These are phyloP conservation scores for Paecilomyces dactylethromorphus DNA, from an alignment of 2,329 filamentous ascomycete species.

Conservation along the genomic window DNA sequence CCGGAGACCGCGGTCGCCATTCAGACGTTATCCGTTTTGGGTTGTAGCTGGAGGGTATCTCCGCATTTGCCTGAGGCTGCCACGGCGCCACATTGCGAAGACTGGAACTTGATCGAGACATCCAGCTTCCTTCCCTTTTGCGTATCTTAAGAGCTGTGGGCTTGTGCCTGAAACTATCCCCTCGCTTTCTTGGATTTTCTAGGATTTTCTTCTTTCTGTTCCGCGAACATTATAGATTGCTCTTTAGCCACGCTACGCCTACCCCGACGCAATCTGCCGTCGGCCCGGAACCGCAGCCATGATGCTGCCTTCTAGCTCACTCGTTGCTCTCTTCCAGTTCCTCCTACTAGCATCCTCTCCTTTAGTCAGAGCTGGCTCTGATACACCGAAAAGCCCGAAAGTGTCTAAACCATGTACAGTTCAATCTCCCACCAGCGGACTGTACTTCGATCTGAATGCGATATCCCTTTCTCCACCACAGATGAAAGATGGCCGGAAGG, in stretches of 20 bases:
- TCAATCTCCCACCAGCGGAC: constrained; percentile 52
- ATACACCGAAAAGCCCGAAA: constrained; percentile 35
- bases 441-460: constrained; percentile 58
- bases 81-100: not conserved
- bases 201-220: not conserved
- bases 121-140: not conserved
- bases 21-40: not conserved
- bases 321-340: constrained; percentile 22
- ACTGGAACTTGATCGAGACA: not conserved
- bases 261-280: constrained; percentile 27
- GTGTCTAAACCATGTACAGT: constrained; percentile 55
- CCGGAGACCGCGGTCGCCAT: not conserved
- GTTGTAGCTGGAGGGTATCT: not conserved
- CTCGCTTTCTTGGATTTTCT: constrained; percentile 3
- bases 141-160: not conserved
- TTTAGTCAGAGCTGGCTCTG: constrained; percentile 26
- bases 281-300: constrained; percentile 17
- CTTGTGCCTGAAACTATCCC: not conserved
- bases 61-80: not conserved
- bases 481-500: constrained; percentile 33
- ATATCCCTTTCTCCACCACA: constrained; percentile 47
- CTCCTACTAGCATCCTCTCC: constrained; percentile 26
- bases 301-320: constrained; percentile 24
- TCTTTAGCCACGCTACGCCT: constrained; percentile 42
- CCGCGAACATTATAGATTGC: not conserved